Base-by-base conservation (phyloP, 2,329 filamentous ascomycete genomes). In the Aquanectria penicillioides region DNA sequence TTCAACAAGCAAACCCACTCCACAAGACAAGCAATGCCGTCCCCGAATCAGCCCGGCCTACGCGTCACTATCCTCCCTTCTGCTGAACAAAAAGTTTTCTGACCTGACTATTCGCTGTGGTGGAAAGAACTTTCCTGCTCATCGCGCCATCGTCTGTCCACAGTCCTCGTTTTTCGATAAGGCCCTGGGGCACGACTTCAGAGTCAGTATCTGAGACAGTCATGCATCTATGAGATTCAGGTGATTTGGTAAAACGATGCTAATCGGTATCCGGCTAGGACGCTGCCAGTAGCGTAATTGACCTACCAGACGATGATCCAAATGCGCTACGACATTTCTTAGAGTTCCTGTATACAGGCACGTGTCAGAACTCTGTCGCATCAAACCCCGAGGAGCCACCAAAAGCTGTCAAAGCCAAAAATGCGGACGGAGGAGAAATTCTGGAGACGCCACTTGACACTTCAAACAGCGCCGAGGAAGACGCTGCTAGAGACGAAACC, bases 91-190 rank as follows among this genome's bases (percentile, higher is more conserved):
- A 5, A 69, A 70, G 20, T 75, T 67, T 47, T 68, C 74, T 2
- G 76, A 79, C 41, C 67, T 78, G 36, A 66, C 53, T 0, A 69
- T 79, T 18, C 48, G 29, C 6, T 79, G 76, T 52, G 57, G 60
- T 0, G 66, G 57, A 2, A 60, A 57, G 0, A 57, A 66, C 3
- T 77, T 77, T 60, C 69, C 69, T 8, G 69, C 70, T 0, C 76
- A 79, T 29, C 69, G 73, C 0, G 65, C 69, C 22, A 65, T 79
- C 13, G 62, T 78, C 5, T 78, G 75, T 54, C 40, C 71, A 0
- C 72, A 76, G 44, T 78, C 74, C 1, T 23, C 64, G 17, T 78
- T 78, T 47, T 69, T 69, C 17, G 68, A 69, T 9, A 60, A 46
- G 10, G 70, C 73, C 5, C 62, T 74, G 38, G 51, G 60, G 20